phyloP scores from a whole-genome alignment of 106 monocot species.

The Apostasia shenzhenica region DNA sequence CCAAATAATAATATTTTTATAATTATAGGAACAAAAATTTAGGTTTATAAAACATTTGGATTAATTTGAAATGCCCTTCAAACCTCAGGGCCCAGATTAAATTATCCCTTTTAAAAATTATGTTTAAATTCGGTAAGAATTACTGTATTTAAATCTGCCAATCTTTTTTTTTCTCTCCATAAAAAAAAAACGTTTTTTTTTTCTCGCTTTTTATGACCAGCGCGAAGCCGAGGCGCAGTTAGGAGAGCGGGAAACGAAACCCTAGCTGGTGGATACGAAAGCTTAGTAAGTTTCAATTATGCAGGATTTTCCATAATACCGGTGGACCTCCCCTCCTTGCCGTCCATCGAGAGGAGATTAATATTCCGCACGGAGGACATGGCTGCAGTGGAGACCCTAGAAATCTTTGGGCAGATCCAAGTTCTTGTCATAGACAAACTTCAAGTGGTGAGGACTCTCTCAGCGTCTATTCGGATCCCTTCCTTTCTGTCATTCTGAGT shows the following conservation, averaged over 20 bases:
- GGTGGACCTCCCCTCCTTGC: background rate
- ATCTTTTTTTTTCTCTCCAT: background rate
- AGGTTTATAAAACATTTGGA: too few relatives aligned
- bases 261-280: background rate
- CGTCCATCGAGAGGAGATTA: too few relatives aligned
- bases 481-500: background rate
- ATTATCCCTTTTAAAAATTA: too few relatives aligned
- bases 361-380: slow-evolving; percentile 10
- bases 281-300: background rate
- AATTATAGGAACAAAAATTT: too few relatives aligned
- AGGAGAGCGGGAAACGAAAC: slow-evolving; percentile 23
- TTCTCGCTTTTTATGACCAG: too few relatives aligned
- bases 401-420: slow-evolving; percentile 48
- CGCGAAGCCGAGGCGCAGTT: too few relatives aligned
- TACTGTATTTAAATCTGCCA: too few relatives aligned
- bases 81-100: too few relatives aligned
- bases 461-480: background rate
- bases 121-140: too few relatives aligned
- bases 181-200: background rate
- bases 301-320: background rate
- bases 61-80: too few relatives aligned
- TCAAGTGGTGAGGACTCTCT: slow-evolving; percentile 46
- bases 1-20: too few relatives aligned
- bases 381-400: slow-evolving; percentile 35
- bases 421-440: slow-evolving; percentile 59